phyloP scores from a whole-genome alignment of 2,329 filamentous ascomycete genomes.

The Aspergillus fischeri region DNA sequence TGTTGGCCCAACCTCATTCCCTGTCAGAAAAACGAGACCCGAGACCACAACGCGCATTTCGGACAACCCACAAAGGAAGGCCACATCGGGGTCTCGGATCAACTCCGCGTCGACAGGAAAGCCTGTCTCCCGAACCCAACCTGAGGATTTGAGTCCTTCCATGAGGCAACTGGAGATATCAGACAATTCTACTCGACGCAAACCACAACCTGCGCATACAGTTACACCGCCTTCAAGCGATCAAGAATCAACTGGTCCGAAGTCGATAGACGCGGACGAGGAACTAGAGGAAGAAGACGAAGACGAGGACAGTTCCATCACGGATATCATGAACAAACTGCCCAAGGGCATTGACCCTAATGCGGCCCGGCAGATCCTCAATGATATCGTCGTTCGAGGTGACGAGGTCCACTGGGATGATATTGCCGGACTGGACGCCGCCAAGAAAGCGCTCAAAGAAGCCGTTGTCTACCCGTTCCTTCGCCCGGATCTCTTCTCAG shows the following conservation, averaged over 20 bases:
- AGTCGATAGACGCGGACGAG: conserved; percentile 44
- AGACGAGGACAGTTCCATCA: conserved; percentile 54
- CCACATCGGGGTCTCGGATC: conserved; percentile 14
- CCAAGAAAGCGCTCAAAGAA: conserved; percentile 89
- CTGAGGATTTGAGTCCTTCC: conserved; percentile 26
- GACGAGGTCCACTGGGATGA: conserved; percentile 95
- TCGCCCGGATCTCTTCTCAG: conserved; percentile 92
- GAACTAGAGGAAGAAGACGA: conserved; percentile 41
- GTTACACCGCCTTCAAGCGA: conserved; percentile 45
- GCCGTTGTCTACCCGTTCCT: conserved; percentile 96
- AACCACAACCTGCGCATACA: conserved; percentile 35
- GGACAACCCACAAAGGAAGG: conserved; percentile 16
- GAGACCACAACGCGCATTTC: conserved; percentile 7
- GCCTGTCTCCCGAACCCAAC: conserved; percentile 25
- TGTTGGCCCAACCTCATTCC: neutral
- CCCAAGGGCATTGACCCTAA: conserved; percentile 76
- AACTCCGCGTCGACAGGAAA: conserved; percentile 3
- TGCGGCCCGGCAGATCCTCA: conserved; percentile 86
- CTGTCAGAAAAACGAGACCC: conserved; percentile 1
- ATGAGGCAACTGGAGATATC: conserved; percentile 23
- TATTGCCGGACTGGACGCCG: conserved; percentile 82
- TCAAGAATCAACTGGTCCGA: conserved; percentile 41
- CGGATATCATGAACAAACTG: conserved; percentile 67
- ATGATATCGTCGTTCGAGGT: conserved; percentile 90
- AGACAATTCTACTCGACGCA: conserved; percentile 18